Evolutionary conservation across 345 rosid species (phyloP).

Genomic region (Citrus maxima): DNA sequence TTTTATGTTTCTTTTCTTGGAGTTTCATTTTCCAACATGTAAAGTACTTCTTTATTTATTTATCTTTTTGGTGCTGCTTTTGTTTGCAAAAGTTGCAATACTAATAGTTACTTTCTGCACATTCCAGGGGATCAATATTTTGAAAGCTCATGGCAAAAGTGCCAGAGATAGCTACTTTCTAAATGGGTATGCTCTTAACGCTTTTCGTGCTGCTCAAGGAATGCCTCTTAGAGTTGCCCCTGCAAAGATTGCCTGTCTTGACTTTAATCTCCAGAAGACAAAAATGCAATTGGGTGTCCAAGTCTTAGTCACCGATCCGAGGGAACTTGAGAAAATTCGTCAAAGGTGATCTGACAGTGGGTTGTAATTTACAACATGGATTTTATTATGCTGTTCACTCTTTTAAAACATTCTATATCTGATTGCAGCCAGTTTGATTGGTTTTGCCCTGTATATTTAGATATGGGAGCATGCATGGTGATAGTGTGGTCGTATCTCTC

Average conservation of each 20-base stretch:
- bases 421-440: not conserved
- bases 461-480: not conserved
- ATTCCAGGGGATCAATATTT: conserved; percentile 73
- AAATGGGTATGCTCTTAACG: conserved; percentile 90
- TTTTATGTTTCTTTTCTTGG: not conserved
- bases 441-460: not conserved
- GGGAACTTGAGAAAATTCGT: conserved; percentile 98
- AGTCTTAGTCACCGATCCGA: conserved; percentile 88
- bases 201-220: conserved; percentile 99
- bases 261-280: conserved; percentile 95
- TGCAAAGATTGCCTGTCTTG: conserved; percentile 95
- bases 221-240: conserved; percentile 92
- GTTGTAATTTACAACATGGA: not conserved
- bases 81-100: not conserved
- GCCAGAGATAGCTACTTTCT: conserved; percentile 87
- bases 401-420: not conserved
- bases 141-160: conserved; percentile 97
- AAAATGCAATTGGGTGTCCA: conserved; percentile 98
- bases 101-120: conserved; percentile 5
- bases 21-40: not conserved
- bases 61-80: not conserved
- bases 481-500: not conserved
- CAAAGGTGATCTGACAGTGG: conserved; percentile 50
- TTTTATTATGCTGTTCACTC: not conserved
- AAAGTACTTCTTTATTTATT: not conserved